A percentile compares a stretch with the other conserved stretches of the same genome.
These are phyloP conservation scores for Eucalyptus cloeziana DNA, from an alignment of 345 rosid genomes.

Conservation along the genomic window DNA sequence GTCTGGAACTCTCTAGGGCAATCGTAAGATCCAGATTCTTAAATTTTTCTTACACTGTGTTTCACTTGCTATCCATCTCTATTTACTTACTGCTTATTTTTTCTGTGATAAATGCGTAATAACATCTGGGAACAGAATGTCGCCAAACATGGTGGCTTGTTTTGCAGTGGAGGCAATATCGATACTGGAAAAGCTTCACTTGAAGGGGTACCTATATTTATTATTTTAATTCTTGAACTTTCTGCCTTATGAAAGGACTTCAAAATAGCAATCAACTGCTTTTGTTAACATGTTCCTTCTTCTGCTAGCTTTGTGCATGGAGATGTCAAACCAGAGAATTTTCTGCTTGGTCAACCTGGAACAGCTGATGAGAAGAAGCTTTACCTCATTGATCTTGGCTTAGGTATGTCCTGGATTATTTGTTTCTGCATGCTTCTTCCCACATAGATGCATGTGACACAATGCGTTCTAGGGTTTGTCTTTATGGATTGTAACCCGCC, in stretches of 20 bases:
- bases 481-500: background rate
- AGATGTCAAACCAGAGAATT: constrained; percentile 92
- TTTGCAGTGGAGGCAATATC: constrained; percentile 94
- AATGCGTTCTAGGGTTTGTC: background rate
- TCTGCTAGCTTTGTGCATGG: constrained; percentile 82
- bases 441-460: background rate
- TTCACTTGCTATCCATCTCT: background rate
- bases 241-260: background rate
- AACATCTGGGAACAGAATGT: constrained; percentile 42
- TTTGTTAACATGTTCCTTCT: background rate
- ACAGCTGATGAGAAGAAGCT: constrained; percentile 73
- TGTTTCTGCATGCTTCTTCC: background rate
- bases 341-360: constrained; percentile 89
- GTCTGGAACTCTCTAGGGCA: constrained; percentile 81
- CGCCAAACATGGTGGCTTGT: constrained; percentile 83
- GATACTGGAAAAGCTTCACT: constrained; percentile 78
- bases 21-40: constrained; percentile 33
- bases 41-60: background rate
- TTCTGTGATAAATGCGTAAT: background rate
- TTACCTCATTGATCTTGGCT: constrained; percentile 87
- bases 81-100: background rate
- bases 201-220: constrained; percentile 49
- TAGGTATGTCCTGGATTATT: constrained; percentile 41
- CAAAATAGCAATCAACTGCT: background rate
- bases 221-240: background rate